Percentiles rank a stretch among this genome's conserved stretches.
Evolutionary conservation across 495 filamentous ascomycete species (phyloP).

Genomic region (Daldinia caldariorum): DNA sequence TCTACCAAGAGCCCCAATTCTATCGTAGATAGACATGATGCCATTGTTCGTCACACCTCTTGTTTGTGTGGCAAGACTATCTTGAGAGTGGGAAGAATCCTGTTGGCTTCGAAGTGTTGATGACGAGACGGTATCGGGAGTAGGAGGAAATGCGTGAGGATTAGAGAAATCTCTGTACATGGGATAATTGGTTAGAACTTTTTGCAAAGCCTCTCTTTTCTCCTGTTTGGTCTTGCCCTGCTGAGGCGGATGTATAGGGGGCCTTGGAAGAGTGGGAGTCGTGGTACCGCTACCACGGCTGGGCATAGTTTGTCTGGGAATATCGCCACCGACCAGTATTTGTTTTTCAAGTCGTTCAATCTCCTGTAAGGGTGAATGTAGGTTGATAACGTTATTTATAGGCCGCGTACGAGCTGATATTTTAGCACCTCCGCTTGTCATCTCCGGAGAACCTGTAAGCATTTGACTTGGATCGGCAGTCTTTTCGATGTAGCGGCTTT

Average conservation of each 20-base stretch:
- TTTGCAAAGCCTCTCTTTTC: conserved; percentile 55
- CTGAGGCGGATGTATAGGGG: conserved; percentile 20
- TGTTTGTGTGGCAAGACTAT: conserved; percentile 38
- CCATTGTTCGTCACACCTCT: conserved; percentile 12
- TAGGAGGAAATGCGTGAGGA: conserved; percentile 58
- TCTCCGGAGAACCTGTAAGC: conserved; percentile 8
- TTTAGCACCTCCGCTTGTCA: conserved; percentile 22
- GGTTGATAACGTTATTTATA: conserved; percentile 53
- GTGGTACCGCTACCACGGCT: conserved; percentile 39
- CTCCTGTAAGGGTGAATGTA: conserved; percentile 54
- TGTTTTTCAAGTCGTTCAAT: conserved; percentile 51
- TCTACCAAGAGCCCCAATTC: conserved; percentile 14
- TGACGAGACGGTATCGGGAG: conserved; percentile 65
- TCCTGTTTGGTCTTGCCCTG: conserved; percentile 51
- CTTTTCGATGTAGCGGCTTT: conserved; percentile 12
- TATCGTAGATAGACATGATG: conserved; percentile 12
- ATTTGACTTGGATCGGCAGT: conserved; percentile 7
- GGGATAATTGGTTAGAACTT: conserved; percentile 53
- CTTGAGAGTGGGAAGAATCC: conserved; percentile 38
- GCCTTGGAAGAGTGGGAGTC: conserved; percentile 31
- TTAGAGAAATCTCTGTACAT: conserved; percentile 42
- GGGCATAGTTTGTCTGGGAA: conserved; percentile 37
- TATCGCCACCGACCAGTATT: conserved; percentile 32
- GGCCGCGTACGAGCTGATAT: conserved; percentile 52
- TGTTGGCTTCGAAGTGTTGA: conserved; percentile 55